phyloP scores from a whole-genome alignment of 192 early-diverging fungal species.

The Mortierella hygrophila region DNA sequence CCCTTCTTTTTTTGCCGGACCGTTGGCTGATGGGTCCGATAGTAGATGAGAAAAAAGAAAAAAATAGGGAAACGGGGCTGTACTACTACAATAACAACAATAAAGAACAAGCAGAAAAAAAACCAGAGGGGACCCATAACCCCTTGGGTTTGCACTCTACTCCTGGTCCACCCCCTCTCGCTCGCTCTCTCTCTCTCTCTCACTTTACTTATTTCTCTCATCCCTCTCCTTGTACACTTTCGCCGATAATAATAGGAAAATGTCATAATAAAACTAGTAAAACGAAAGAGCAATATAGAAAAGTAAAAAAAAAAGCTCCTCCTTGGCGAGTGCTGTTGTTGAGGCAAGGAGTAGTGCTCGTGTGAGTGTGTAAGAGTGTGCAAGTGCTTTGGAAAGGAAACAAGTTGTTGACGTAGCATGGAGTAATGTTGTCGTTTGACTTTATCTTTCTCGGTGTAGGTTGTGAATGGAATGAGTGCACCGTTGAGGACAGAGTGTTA shows the following conservation, averaged over 20 bases:
- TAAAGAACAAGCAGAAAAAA: background rate
- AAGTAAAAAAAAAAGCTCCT: background rate
- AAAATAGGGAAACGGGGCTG: constrained; percentile 3
- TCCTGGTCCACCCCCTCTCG: background rate
- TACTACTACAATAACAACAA: background rate
- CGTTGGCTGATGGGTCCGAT: constrained; percentile 1
- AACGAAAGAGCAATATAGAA: background rate
- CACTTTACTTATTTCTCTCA: background rate
- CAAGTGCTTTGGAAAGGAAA: background rate
- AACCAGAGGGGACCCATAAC: background rate
- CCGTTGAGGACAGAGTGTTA: too few species aligned
- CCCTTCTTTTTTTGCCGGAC: background rate
- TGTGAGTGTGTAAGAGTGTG: background rate
- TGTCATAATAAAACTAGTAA: background rate
- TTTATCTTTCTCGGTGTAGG: background rate
- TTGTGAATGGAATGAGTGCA: too few species aligned
- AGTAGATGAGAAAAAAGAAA: background rate
- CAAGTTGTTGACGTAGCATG: too few species aligned
- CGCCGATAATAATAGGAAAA: constrained; percentile 5
- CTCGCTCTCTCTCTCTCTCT: background rate
- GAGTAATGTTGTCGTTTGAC: too few species aligned
- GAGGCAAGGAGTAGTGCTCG: background rate
- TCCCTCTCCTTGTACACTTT: background rate
- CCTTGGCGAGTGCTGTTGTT: background rate
- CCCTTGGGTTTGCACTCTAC: constrained; percentile 2